Percentiles rank a stretch among this genome's conserved stretches.
phyloP scores from a whole-genome alignment of 139 green algal species.

The Micromonas pusilla region DNA sequence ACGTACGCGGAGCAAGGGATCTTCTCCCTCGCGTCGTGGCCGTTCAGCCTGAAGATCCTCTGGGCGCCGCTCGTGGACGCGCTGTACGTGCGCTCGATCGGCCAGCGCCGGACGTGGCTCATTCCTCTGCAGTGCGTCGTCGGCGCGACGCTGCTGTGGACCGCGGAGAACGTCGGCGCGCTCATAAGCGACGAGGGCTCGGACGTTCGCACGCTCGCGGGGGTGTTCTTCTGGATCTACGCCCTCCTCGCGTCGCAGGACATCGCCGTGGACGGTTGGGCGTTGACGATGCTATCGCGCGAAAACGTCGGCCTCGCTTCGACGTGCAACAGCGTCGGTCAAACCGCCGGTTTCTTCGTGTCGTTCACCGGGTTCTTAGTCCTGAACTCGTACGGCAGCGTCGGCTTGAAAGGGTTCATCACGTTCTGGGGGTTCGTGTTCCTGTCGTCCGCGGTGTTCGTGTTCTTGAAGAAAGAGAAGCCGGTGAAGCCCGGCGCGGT shows the following conservation, averaged over 20 bases:
- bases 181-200: background rate
- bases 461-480: constrained; percentile 3
- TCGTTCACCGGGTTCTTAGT: constrained; percentile 18
- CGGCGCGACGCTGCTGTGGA: background rate
- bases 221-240: constrained; percentile 77
- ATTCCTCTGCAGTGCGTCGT: constrained; percentile 20
- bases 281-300: constrained; percentile 6
- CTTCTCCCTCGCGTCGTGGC: constrained; percentile 77
- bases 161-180: background rate
- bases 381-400: background rate
- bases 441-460: background rate
- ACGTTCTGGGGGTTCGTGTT: constrained; percentile 10
- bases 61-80: constrained; percentile 86
- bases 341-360: constrained; percentile 17
- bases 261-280: constrained; percentile 76
- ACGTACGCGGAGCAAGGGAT: constrained; percentile 40
- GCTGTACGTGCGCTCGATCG: constrained; percentile 53
- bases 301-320: constrained; percentile 18
- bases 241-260: constrained; percentile 87
- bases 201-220: constrained; percentile 53
- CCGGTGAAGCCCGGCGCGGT: no score
- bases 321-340: constrained; percentile 19
- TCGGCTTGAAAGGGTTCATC: constrained; percentile 1
- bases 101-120: constrained; percentile 79
- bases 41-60: constrained; percentile 88